Conservation (phyloP, 495 filamentous ascomycete species). For the Aspergillus panamensis region DNA sequence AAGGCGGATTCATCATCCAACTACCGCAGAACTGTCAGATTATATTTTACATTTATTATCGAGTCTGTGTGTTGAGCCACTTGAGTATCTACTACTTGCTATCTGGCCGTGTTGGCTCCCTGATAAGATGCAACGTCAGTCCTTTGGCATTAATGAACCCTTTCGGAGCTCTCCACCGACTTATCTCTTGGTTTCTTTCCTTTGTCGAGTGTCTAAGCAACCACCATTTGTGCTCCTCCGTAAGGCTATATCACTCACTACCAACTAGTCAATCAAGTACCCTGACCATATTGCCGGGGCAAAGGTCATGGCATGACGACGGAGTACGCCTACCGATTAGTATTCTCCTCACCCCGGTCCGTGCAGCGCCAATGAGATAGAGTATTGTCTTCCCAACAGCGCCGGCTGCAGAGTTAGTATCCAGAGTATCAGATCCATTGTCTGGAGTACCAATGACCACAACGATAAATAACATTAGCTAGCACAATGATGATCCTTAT, state of each 20-base stretch:
- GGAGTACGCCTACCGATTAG: not conserved
- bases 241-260: too few relatives aligned
- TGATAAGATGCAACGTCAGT: too few relatives aligned
- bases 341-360: not conserved
- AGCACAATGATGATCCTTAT: not conserved
- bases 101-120: not conserved
- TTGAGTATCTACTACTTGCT: not conserved
- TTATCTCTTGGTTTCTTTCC: too few relatives aligned
- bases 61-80: not conserved
- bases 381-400: not conserved
- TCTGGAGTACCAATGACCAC: not conserved
- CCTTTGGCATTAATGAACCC: too few relatives aligned
- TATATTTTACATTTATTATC: too few relatives aligned
- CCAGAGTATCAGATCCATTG: not conserved
- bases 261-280: too few relatives aligned
- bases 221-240: too few relatives aligned
- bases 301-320: not conserved
- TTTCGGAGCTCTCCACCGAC: too few relatives aligned
- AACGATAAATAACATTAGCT: not conserved
- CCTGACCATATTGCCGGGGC: not conserved
- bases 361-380: not conserved
- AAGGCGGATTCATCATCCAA: conserved; percentile 3
- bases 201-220: too few relatives aligned
- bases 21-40: not conserved
- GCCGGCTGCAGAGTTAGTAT: not conserved